Base-by-base conservation (phyloP, 768 basidiomycete species). In the Coprinopsis cinerea region DNA sequence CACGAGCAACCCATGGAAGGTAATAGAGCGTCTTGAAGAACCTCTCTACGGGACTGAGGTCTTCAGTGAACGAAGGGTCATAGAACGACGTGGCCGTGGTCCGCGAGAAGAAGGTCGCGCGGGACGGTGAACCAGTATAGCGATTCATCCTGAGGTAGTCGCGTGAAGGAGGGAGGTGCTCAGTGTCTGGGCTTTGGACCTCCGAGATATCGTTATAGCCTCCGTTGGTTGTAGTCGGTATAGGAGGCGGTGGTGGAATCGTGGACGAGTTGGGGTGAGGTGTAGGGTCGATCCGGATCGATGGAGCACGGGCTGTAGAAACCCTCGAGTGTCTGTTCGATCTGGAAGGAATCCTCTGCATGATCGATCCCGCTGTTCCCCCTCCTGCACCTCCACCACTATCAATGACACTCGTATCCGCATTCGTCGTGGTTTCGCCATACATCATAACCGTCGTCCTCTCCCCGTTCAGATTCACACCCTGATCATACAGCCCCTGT, bases 1-100 rank as follows among this genome's bases (percentile, higher is more conserved):
- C 61, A 3, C 64, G 58, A 5, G 76, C 65, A 6, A 76, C 58
- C 77, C 77, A 78, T 1, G 77, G 77, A 43, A 79, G 66, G 15
- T 62, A 53, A 42, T 75, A 71, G 2, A 79, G 25, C 1, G 58
- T 65, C 5, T 65, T 56, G 46, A 76, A 59, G 48, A 77, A 78
- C 13, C 68, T 65, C 27, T 69, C 68, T 10, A 78, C 52, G 1
- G 73, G 73, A 36, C 65, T 64, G 27, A 74, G 63, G 23, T 62
- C 65, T 22, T 55, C 57, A 42, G 65, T 61, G 49, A 70, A 72
- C 2, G 72, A 72, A 10, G 69, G 68, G 28, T 68, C 67, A 15
- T 59, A 60, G 10, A 54, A 59, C 1, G 62, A 62, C 1, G 65
- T 63, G 10, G 57, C 53, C 2, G 58, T 55, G 7, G 55, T 48